Base-by-base conservation (phyloP, 2,329 filamentous ascomycete species). In the Cladosporium sp. region DNA sequence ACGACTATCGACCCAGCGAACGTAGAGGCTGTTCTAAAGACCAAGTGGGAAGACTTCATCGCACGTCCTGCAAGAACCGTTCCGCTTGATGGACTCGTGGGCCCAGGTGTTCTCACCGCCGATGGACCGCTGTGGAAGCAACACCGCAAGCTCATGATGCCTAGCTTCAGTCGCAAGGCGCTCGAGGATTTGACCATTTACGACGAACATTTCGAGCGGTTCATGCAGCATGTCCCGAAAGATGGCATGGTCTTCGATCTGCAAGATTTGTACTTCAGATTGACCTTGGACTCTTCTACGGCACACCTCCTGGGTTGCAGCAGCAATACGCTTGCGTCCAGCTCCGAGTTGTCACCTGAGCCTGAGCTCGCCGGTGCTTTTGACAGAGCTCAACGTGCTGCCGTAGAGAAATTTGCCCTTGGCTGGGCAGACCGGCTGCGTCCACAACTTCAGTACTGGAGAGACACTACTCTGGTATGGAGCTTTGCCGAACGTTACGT, bases 261-360 rank as follows among this genome's bases (percentile, higher is more conserved):
- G 28, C 74, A 77, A 50, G 68, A 70, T 10, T 75, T 83, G 8
- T 83, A 83, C 74, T 83, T 83, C 75, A 73, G 77, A 12, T 66
- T 83, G 6, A 83, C 82, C 1, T 78, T 84, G 65, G 82, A 84
- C 67, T 83, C 67, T 72, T 83, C 16, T 81, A 82, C 71, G 79
- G 81, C 68, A 76, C 81, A 67, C 79, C 71, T 26, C 70, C 76
- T 10, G 68, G 76, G 73, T 67, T 78, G 72, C 68, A 77, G 74
- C 68, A 79, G 66, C 40, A 73, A 72, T 66, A 76, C 70, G 68
- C 75, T 72, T 71, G 66, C 67, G 16, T 50, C 66, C 3, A 55
- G 23, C 29, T 57, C 66, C 4, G 62, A 67, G 50, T 40, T 61
- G 35, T 59, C 55, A 1, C 63, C 55, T 58, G 80, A 81, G 37